Conservation (phyloP, 768 basidiomycete species). For the Exidia glandulosa region DNA sequence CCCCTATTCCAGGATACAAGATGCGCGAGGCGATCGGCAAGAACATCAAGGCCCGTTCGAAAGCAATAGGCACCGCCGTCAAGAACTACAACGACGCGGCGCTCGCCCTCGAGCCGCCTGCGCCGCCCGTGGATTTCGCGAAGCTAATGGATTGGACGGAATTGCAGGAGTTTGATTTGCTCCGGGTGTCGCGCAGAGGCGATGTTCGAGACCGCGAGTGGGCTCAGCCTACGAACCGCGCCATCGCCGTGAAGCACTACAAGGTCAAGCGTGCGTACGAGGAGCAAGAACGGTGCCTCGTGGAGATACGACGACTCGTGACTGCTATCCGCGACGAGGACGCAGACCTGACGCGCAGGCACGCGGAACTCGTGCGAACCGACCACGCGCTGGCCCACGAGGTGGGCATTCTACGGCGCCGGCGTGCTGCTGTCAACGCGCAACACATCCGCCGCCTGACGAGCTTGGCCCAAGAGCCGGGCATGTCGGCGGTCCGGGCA, state of each 20-base stretch:
- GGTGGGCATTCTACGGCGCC: too few species aligned
- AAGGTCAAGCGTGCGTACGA: constrained; percentile 21
- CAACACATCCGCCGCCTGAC: too few species aligned
- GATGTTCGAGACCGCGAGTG: constrained; percentile 17
- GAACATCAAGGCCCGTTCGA: constrained; percentile 15
- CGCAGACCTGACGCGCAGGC: too few species aligned
- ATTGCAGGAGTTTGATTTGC: constrained; percentile 21
- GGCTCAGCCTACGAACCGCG: constrained; percentile 26
- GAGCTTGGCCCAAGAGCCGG: too few species aligned
- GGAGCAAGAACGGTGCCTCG: constrained; percentile 20
- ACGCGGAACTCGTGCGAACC: too few species aligned
- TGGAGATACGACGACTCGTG: constrained; percentile 21
- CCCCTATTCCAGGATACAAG: constrained; percentile 14
- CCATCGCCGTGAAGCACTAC: constrained; percentile 17
- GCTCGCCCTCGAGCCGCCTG: constrained; percentile 11
- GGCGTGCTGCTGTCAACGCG: too few species aligned
- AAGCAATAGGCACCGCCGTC: constrained; percentile 18
- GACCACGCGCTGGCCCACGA: too few species aligned
- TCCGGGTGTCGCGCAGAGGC: constrained; percentile 13
- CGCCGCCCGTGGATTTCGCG: constrained; percentile 15
- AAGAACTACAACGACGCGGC: constrained; percentile 21
- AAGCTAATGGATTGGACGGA: constrained; percentile 17
- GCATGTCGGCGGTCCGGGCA: too few species aligned
- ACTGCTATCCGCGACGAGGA: constrained; percentile 19
- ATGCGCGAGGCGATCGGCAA: constrained; percentile 22